Percentiles rank a stretch among this genome's conserved stretches.
Evolutionary conservation across 805 yeast species (phyloP).

Genomic region (Tanozyma kutaoensis): DNA sequence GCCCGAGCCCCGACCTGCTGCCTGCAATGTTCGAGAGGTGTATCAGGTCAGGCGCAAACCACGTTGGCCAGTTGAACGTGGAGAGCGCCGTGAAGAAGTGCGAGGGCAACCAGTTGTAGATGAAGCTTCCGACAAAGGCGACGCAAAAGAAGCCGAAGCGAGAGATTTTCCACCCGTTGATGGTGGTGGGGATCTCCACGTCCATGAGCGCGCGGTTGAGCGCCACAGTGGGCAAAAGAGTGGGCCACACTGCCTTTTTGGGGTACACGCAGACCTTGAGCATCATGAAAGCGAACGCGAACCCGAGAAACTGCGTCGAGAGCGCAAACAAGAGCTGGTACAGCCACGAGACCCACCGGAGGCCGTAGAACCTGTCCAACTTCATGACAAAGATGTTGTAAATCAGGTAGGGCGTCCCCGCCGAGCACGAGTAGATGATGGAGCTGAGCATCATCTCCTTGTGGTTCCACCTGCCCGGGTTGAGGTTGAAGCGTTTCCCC

Average conservation of each 20-base stretch:
- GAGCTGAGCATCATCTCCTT: conserved; percentile 33
- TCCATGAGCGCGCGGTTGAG: conserved; percentile 27
- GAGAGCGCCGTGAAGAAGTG: conserved; percentile 25
- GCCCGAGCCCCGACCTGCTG: conserved; percentile 21
- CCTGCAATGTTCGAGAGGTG: conserved; percentile 28
- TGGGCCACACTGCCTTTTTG: conserved; percentile 29
- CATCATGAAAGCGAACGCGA: conserved; percentile 54
- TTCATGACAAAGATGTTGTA: conserved; percentile 31
- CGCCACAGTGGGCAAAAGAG: conserved; percentile 28
- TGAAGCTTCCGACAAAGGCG: conserved; percentile 18
- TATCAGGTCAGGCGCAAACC: conserved; percentile 26
- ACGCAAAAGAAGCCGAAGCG: conserved; percentile 25
- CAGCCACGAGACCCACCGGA: conserved; percentile 27
- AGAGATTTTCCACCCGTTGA: conserved; percentile 29
- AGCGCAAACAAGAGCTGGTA: conserved; percentile 40
- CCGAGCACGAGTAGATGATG: conserved; percentile 28
- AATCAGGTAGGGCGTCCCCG: conserved; percentile 27
- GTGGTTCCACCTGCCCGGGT: conserved; percentile 30
- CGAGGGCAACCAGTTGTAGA: conserved; percentile 30
- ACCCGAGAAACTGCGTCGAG: conserved; percentile 51
- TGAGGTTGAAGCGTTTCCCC: conserved; percentile 8
- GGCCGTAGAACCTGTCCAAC: conserved; percentile 25
- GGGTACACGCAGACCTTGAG: conserved; percentile 39
- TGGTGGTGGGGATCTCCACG: conserved; percentile 10
- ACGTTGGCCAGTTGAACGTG: conserved; percentile 31